phyloP scores from a whole-genome alignment of 306 rosid species.

The Acacia crassicarpa region DNA sequence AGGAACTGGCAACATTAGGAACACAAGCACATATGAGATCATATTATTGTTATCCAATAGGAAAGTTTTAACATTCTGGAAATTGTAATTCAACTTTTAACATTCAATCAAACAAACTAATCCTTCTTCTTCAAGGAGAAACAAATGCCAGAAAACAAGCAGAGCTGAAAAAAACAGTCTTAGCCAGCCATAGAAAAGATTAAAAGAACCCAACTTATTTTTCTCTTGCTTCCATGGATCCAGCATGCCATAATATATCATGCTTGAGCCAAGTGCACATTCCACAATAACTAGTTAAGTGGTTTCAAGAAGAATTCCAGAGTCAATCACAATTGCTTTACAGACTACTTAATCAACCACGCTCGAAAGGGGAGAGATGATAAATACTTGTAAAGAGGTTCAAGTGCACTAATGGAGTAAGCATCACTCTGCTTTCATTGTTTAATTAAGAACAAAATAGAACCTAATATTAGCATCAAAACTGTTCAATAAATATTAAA shows the following conservation, averaged over 20 bases:
- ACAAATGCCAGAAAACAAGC: background rate
- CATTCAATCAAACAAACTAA: background rate
- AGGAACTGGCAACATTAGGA: background rate
- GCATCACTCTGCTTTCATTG: conserved; percentile 34
- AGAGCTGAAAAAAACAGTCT: background rate
- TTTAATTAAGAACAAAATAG: conserved; percentile 42
- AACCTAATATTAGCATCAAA: conserved; percentile 39
- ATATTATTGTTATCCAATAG: background rate
- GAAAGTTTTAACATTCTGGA: background rate
- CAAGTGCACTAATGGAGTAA: conserved; percentile 31
- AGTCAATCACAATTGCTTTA: background rate
- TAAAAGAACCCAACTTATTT: background rate
- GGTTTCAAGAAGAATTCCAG: background rate
- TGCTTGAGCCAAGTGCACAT: background rate
- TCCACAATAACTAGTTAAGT: background rate
- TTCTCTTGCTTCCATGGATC: background rate
- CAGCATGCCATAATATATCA: background rate
- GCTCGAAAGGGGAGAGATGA: conserved; percentile 1
- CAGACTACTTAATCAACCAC: background rate
- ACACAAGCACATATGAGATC: background rate
- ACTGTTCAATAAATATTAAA: background rate
- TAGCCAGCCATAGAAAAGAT: background rate
- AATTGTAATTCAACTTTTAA: background rate
- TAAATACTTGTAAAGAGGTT: conserved; percentile 27
- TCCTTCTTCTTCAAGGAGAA: background rate